Evolutionary conservation across 306 rosid genomes (phyloP).

Genomic region (Lagenaria siceraria): DNA sequence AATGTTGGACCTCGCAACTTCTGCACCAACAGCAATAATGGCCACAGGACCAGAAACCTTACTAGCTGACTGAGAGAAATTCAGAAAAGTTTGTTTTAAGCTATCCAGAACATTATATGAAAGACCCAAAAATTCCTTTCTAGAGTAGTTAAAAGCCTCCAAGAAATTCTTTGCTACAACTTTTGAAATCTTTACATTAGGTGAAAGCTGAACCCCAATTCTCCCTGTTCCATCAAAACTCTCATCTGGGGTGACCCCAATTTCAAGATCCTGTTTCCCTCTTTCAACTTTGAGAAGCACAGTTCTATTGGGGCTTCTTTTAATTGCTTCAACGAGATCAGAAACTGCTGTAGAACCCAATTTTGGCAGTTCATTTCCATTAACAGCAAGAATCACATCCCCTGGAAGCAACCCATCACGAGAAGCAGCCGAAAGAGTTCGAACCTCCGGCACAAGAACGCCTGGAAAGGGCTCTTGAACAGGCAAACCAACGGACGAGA

Average conservation of each 20-base stretch:
- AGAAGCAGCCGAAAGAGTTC: conserved; percentile 80
- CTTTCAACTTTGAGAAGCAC: conserved; percentile 68
- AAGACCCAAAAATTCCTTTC: conserved; percentile 68
- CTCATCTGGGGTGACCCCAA: conserved; percentile 81
- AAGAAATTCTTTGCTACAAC: conserved; percentile 35
- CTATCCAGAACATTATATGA: conserved; percentile 59
- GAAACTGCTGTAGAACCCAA: conserved; percentile 61
- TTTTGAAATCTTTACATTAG: conserved; percentile 59
- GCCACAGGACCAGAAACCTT: conserved; percentile 96
- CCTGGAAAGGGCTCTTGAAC: conserved; percentile 85
- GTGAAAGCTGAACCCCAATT: conserved; percentile 90
- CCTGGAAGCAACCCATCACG: conserved; percentile 80
- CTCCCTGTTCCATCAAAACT: conserved; percentile 84
- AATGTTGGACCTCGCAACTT: conserved; percentile 71
- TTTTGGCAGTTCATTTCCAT: conserved; percentile 58
- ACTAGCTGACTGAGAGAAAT: conserved; percentile 78
- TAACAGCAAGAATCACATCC: conserved; percentile 62
- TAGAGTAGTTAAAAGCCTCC: conserved; percentile 49
- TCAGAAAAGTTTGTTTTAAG: conserved; percentile 63
- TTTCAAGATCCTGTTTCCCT: conserved; percentile 38
- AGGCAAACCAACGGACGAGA: conserved; percentile 82
- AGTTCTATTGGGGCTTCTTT: conserved; percentile 59
- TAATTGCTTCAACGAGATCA: conserved; percentile 56
- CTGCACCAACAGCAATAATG: conserved; percentile 88
- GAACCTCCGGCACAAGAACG: conserved; percentile 78